phyloP scores from a whole-genome alignment of 2,329 filamentous ascomycete genomes.

The Penicillium sp. region DNA sequence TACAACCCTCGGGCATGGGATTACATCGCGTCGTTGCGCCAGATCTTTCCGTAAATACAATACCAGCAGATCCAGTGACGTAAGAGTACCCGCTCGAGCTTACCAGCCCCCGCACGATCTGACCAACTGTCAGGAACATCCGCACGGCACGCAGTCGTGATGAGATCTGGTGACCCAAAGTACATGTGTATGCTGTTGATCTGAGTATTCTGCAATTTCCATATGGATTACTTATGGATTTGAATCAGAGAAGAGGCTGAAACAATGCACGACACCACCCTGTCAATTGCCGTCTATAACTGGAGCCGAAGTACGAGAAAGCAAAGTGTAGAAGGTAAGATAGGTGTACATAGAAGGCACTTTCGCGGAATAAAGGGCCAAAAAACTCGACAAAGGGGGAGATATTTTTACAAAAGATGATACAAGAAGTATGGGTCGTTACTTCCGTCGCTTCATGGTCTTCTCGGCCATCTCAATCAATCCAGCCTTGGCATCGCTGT shows the following conservation, averaged over 20 bases:
- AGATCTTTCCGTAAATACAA: background rate
- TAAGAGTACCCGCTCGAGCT: background rate
- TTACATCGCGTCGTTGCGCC: too few relatives aligned
- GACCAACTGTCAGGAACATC: slow-evolving; percentile 19
- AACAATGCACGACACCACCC: background rate
- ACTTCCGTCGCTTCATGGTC: slow-evolving; percentile 84
- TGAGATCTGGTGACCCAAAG: background rate
- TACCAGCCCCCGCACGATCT: slow-evolving; percentile 16
- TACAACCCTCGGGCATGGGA: background rate
- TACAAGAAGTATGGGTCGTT: slow-evolving; percentile 10
- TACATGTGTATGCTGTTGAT: too few relatives aligned
- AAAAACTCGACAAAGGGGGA: slow-evolving; percentile 9
- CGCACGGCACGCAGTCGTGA: background rate
- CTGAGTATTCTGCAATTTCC: too few relatives aligned
- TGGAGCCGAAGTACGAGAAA: background rate
- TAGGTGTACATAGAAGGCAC: slow-evolving; percentile 14
- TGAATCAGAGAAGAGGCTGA: background rate
- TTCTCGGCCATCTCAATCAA: slow-evolving; percentile 91
- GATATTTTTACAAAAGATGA: slow-evolving; percentile 16
- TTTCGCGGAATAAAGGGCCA: slow-evolving; percentile 8
- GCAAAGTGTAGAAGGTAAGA: too few relatives aligned
- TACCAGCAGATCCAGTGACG: background rate
- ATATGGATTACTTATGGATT: too few relatives aligned
- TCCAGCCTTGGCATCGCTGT: slow-evolving; percentile 90
- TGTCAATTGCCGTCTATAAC: background rate